A percentile compares a stretch with the other conserved stretches of the same genome.
phyloP scores from a whole-genome alignment of 345 rosid species.

The Stellera chamaejasme region DNA sequence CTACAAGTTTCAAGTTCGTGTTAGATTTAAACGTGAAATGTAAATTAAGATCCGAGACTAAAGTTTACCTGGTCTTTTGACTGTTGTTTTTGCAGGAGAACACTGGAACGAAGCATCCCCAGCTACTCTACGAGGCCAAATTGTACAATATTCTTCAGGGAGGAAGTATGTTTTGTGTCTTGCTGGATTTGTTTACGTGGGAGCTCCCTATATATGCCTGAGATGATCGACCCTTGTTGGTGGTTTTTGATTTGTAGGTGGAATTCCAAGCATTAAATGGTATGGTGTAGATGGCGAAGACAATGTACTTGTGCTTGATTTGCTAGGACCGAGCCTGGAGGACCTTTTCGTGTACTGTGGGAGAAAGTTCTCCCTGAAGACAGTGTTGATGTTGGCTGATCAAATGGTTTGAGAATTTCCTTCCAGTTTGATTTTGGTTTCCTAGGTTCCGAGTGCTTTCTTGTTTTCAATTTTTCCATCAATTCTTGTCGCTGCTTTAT shows the following conservation, averaged over 20 bases:
- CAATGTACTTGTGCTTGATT: slow-evolving; percentile 69
- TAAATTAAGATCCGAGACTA: background rate
- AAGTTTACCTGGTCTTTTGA: background rate
- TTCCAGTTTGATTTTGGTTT: background rate
- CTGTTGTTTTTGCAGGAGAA: slow-evolving; percentile 45
- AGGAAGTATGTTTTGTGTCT: slow-evolving; percentile 44
- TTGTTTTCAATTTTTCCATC: background rate
- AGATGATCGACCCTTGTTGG: slow-evolving; percentile 5
- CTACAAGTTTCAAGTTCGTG: too few species aligned
- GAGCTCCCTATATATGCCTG: background rate
- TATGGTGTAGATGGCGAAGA: slow-evolving; percentile 79
- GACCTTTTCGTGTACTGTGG: slow-evolving; percentile 88
- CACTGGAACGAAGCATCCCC: slow-evolving; percentile 77
- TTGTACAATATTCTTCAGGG: slow-evolving; percentile 75
- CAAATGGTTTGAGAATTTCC: slow-evolving; percentile 50
- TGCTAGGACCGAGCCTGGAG: slow-evolving; percentile 92
- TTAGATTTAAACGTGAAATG: background rate
- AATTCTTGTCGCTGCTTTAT: background rate
- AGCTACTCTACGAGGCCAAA: slow-evolving; percentile 83
- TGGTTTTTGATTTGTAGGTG: slow-evolving; percentile 34
- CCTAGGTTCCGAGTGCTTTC: background rate
- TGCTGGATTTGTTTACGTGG: background rate
- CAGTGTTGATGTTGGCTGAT: slow-evolving; percentile 83
- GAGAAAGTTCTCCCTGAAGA: slow-evolving; percentile 80
- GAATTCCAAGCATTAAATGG: slow-evolving; percentile 79